A percentile compares a stretch with the other conserved stretches of the same genome.
Conservation (phyloP, 257 asterid genomes). For the Capsicum pubescens region DNA sequence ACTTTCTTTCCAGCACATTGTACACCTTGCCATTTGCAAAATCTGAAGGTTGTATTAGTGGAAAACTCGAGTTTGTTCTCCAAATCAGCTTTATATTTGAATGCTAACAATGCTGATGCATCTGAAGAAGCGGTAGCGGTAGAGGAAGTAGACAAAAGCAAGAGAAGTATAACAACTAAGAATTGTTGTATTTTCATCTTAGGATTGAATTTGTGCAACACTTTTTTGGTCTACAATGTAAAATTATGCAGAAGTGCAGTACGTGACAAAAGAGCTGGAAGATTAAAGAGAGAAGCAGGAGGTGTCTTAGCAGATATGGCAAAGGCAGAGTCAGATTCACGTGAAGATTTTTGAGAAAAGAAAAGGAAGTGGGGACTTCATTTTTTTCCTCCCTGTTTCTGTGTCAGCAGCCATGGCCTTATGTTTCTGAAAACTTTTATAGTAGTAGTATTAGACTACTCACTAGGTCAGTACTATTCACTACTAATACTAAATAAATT, state of each 20-base stretch:
- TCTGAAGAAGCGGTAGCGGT: slow-evolving; percentile 36
- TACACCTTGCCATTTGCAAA: slow-evolving; percentile 81
- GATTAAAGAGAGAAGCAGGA: slow-evolving; percentile 35
- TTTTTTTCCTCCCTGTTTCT: slow-evolving; percentile 20
- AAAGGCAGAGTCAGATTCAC: slow-evolving; percentile 58
- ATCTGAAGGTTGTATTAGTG: slow-evolving; percentile 32
- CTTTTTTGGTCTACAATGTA: neutral
- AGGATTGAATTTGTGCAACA: neutral
- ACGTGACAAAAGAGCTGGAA: slow-evolving; percentile 43
- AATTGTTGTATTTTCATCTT: neutral
- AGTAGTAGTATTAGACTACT: neutral
- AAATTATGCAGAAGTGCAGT: neutral
- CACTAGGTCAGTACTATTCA: neutral
- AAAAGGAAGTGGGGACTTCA: slow-evolving; percentile 1
- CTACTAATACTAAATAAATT: too few species aligned
- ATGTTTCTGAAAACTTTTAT: neutral
- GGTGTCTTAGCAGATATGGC: slow-evolving; percentile 42
- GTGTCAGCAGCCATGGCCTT: slow-evolving; percentile 13
- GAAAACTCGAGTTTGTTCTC: slow-evolving; percentile 46
- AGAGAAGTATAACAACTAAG: slow-evolving; percentile 24
- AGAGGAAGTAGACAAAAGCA: neutral
- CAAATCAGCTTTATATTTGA: slow-evolving; percentile 73
- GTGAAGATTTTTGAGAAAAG: slow-evolving; percentile 46
- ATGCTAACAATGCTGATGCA: slow-evolving; percentile 63
- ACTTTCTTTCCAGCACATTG: slow-evolving; percentile 51